Conservation (phyloP, 495 filamentous ascomycete species). For the Hyaloscypha variabilis region DNA sequence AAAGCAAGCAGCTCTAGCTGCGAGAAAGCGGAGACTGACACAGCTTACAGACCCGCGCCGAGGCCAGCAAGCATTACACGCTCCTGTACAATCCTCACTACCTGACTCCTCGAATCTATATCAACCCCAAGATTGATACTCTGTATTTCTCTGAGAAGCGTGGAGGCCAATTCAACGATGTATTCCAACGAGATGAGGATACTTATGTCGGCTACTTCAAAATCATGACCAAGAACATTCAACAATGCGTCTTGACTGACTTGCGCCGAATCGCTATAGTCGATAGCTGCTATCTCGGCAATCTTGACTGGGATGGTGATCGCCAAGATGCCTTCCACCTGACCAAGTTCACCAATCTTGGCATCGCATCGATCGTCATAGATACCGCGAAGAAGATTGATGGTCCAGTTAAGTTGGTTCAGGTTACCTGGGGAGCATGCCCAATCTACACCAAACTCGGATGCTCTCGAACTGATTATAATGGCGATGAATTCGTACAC, state of each 20-base stretch:
- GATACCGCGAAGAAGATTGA: not conserved
- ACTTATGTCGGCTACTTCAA: not conserved
- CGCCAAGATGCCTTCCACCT: not conserved
- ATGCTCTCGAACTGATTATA: not conserved
- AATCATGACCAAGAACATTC: not conserved
- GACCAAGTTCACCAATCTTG: not conserved
- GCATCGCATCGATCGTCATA: not conserved
- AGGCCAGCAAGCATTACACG: not conserved
- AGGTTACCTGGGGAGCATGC: not conserved
- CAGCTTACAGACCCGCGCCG: not conserved
- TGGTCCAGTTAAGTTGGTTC: not conserved
- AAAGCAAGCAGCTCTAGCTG: no score
- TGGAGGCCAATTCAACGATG: not conserved
- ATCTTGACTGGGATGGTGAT: not conserved
- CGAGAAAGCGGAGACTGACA: not conserved
- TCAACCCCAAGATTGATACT: not conserved
- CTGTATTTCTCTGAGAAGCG: not conserved
- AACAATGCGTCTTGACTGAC: not conserved
- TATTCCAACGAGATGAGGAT: not conserved
- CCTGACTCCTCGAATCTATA: not conserved
- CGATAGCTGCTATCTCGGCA: not conserved
- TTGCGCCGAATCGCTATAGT: not conserved
- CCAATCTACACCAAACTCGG: not conserved
- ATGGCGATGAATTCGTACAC: not conserved
- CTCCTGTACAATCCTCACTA: not conserved